Evolutionary conservation across 164 flowering plant genomes (phyloP), one percentile per base, ranked within the genome.

Genomic region (Macadamia integrifolia): DNA sequence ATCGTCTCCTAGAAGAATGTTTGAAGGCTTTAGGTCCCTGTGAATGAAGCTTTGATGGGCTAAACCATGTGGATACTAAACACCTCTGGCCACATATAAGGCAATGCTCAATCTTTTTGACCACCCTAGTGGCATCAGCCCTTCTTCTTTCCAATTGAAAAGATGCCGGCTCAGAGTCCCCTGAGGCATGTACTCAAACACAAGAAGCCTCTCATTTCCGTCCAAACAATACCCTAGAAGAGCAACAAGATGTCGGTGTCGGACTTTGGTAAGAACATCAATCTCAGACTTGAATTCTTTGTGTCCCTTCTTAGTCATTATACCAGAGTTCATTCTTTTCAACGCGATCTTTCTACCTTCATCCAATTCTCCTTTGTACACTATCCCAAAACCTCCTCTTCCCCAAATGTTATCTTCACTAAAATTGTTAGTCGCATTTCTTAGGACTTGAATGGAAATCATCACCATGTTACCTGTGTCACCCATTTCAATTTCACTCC

Each of bases 11-110:
- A 89, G 90, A 56, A 89, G 86, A 71, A 89, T 89, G 71, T 89
- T 89, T 4, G 95, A 89, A 58, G 95, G 90, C 75, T 89, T 89
- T 29, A 89, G 77, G 72, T 88, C 94, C 68, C 94, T 79, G 56
- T 88, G 93, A 66, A 88, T 88, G 66, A 88, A 88, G 79, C 93
- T 88, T 62, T 88, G 93, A 72, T 87, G 91, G 4, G 94, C 94
- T 65, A 88, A 79, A 60, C 84, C 77, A 70, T 88, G 94, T 13
- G 87, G 87, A 75, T 88, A 88, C 74, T 88, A 91, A n/a, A 88
- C 94, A 9, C 90, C 95, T 67, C 95, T 82, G 1, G 90, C 95
- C 50, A 89, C 95, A 71, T 89, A 92, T 68, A 89, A 72, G 48
- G 92, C 95, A 72, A 87, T 78, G 32, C 77, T 80, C 78, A 89